Evolutionary conservation across 2,329 filamentous ascomycete genomes (phyloP), one percentile per base, ranked within the genome.

Genomic region (Aureobasidium leucospermi): DNA sequence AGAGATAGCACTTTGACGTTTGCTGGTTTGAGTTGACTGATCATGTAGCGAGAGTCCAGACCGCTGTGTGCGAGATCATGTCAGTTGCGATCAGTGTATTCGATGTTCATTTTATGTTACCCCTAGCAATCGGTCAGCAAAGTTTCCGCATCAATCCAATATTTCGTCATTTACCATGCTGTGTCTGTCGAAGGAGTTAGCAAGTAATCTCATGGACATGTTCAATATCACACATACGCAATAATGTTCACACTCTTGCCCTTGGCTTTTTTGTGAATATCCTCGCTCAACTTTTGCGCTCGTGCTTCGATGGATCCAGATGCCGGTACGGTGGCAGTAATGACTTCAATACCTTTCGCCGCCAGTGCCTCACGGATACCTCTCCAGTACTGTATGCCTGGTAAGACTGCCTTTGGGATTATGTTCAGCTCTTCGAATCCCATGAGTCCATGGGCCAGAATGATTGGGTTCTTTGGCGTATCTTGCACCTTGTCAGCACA

Each of bases 1-100:
- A 86, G 69, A 0, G 83, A 85, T 39, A 91, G 79, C 61, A 96
- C 88, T 69, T 89, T 90, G 64, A 96, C 89, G 53, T 85, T 82
- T 3, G 75, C 73, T 9, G 82, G 82, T 52, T 78, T 76, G 23
- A 86, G 71, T 43, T 73, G 76, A 61, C 80, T 84, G 65, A 86
- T 83, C 81, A 86, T 85, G 65, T 85, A 85, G 60, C 84, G 76
- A 34, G 84, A 78, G 67, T 86, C 84, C 53, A 86, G 78, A 8
- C 84, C 84, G 58, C 84, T 84, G 65, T 2, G 32, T 5, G 23
- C 34, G 28, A 15, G 55, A 31, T 13, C 42, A 32, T 23, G 39
- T 51, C 41, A 51, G 55, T 45, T 13, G 60, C 31, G 23, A 47
- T 23, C 23, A 10, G 32, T n/a, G 5, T 10, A 23, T 23, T 15